Evolutionary conservation across 2,329 filamentous ascomycete species (phyloP), one percentile per base, ranked within the genome.

Genomic region (Stylonectria norvegica): DNA sequence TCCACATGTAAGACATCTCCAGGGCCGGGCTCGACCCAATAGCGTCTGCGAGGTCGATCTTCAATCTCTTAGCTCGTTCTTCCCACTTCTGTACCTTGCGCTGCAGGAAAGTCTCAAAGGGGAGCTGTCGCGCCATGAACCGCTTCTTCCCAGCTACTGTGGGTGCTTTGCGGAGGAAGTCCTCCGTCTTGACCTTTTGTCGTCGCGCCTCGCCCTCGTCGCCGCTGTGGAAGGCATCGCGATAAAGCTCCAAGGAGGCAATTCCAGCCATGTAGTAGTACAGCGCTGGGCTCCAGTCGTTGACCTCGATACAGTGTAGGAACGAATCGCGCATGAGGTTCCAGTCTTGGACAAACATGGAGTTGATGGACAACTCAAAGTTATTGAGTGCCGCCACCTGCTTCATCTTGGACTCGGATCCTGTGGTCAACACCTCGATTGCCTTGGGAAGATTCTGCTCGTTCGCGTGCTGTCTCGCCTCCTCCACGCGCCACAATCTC

Each of bases 1-100:
- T 90, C 90, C 90, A 97, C 55, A 97, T 81, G 62, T 91, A 95
- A 10, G 86, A 83, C 85, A 97, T 95, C 68, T 97, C 93, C 56
- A 89, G 79, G 1, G 88, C 71, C 0, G 93, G 93, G 44, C 83
- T 86, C 3, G 87, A 74, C 0, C 89, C 89, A 7, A 94, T 73
- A 0, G 86, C 89, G 53, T 97, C 91, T 2, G 85, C 76, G 4
- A 96, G 70, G 34, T 83, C 77, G 20, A 88, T 66, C 2, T 75
- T 71, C 63, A 82, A 77, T 32, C 76, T 71, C 57, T 83, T 83
- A 4, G 86, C 81, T 16, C 89, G 76, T 20, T 81, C 79, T 56
- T 94, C 85, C 90, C 90, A 96, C 63, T 95, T 95, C 39, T 80
- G 75, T 11, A 97, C 67, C 68, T 95, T 97, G 42, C 89, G 81